Evolutionary conservation across 257 asterid species (phyloP), one percentile per base, ranked within the genome.

Genomic region (Rehmannia glutinosa): DNA sequence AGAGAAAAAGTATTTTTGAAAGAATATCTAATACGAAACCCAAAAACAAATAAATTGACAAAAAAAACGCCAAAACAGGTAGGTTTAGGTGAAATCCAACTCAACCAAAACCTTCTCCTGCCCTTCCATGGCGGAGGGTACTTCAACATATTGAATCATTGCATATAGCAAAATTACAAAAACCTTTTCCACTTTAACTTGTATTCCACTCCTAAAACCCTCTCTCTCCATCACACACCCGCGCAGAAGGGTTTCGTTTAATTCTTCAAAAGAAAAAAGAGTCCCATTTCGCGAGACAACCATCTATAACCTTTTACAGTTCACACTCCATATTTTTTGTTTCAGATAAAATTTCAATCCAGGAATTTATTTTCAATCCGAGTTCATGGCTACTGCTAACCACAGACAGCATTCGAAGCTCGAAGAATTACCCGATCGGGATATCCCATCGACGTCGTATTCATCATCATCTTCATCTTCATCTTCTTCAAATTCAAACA

Each of bases 381-480:
- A 23, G 61, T 35, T 36, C 7, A 82, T 82, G 87, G 77, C 75
- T 61, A 25, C 80, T 65, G 59, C 79, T 28, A 80, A 62, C 72
- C 82, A 71, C 25, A 82, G 81, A 42, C 85, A 74, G 70, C 80
- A 63, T 15, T 66, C 66, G 10, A 77, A 73, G 62, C 53, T 58
- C 49, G 80, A 74, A 0, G 42, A 33, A 23, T 36, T 64, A 12
- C 52, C 75, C 66, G 75, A 83, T 70, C 78, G 73, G 32, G 71
- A 66, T n/a, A 45, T 69, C 43, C 80, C 86, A 56, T 62, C 80
- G 17, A 72, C 83, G 23, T 83, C 87, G 12, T 76, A 71, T 69
- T 70, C 80, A 19, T 49, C 77, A 20, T 32, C 77, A 1, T 16
- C 67, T 0, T n/a, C 73, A 0, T 41, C 75, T 0, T n/a, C n/a